phyloP scores from a whole-genome alignment of 2,329 filamentous ascomycete genomes.

The Metarhizium robertsii region DNA sequence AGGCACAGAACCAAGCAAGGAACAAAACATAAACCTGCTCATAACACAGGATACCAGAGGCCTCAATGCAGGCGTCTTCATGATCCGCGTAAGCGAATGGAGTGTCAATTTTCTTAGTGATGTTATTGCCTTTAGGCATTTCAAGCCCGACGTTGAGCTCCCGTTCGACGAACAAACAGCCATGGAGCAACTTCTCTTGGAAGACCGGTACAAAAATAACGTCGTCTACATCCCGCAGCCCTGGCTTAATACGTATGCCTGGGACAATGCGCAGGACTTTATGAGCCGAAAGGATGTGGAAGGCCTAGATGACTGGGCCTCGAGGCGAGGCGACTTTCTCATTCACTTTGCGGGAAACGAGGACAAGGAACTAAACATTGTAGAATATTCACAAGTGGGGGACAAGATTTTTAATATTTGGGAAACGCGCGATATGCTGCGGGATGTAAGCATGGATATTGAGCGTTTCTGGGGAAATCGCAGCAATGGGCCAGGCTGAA shows the following conservation, averaged over 20 bases:
- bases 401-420: too few relatives aligned
- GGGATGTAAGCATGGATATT: too few relatives aligned
- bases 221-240: conserved; percentile 9
- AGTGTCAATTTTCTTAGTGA: conserved; percentile 11
- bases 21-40: conserved; percentile 5
- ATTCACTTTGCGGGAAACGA: conserved; percentile 11
- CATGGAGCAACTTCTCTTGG: conserved; percentile 10
- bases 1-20: not conserved
- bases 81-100: conserved; percentile 9
- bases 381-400: not conserved
- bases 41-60: conserved; percentile 10
- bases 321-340: conserved; percentile 9
- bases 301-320: conserved; percentile 1
- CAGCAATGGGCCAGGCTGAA: too few relatives aligned
- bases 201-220: conserved; percentile 4
- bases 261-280: not conserved
- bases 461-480: too few relatives aligned
- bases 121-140: conserved; percentile 10
- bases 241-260: conserved; percentile 12
- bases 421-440: too few relatives aligned
- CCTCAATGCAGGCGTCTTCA: conserved; percentile 13
- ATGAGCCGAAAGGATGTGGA: not conserved
- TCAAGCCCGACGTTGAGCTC: conserved; percentile 7
- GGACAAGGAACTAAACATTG: not conserved
- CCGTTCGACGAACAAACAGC: conserved; percentile 11